Percentiles rank a stretch among this genome's conserved stretches.
phyloP scores from a whole-genome alignment of 2,329 filamentous ascomycete genomes.

The Pseudogymnoascus sp. region DNA sequence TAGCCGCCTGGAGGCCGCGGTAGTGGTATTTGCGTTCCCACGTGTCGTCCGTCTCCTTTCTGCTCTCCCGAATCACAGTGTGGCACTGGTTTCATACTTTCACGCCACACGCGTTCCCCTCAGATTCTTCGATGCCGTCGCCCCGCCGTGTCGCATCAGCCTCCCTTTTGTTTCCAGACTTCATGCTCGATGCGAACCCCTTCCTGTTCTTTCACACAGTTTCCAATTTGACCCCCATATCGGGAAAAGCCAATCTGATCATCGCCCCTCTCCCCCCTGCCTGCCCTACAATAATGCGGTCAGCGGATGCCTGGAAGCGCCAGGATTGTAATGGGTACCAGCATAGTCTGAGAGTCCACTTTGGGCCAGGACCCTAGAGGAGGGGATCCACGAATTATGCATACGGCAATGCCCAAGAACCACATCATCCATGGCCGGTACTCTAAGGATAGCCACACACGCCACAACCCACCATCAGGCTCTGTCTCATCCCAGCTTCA shows the following conservation, averaged over 20 bases:
- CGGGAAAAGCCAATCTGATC: conserved; percentile 7
- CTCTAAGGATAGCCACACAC: conserved; percentile 4
- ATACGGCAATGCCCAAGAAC: conserved; percentile 6
- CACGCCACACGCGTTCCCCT: not conserved
- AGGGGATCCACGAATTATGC: conserved; percentile 4
- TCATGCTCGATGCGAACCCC: conserved; percentile 3
- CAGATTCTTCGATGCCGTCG: not conserved
- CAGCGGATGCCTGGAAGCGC: conserved; percentile 1
- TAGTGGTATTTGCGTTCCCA: not conserved
- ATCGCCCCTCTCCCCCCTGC: conserved; percentile 4
- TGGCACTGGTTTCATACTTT: conserved; percentile 1
- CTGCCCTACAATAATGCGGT: conserved; percentile 3
- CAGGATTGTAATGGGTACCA: not conserved
- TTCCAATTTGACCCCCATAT: conserved; percentile 3
- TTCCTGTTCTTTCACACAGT: not conserved
- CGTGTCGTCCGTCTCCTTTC: not conserved
- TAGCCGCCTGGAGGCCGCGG: conserved; percentile 5
- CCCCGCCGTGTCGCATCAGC: conserved; percentile 2
- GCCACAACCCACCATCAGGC: not conserved
- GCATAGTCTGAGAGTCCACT: not conserved
- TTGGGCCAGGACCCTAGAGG: not conserved
- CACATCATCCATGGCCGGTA: not conserved
- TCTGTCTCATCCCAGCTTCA: not conserved
- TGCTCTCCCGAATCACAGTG: not conserved
- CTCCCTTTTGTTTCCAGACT: conserved; percentile 1